Evolutionary conservation across 768 basidiomycete species (phyloP), one percentile per base, ranked within the genome.

Genomic region (Serendipita sp.): DNA sequence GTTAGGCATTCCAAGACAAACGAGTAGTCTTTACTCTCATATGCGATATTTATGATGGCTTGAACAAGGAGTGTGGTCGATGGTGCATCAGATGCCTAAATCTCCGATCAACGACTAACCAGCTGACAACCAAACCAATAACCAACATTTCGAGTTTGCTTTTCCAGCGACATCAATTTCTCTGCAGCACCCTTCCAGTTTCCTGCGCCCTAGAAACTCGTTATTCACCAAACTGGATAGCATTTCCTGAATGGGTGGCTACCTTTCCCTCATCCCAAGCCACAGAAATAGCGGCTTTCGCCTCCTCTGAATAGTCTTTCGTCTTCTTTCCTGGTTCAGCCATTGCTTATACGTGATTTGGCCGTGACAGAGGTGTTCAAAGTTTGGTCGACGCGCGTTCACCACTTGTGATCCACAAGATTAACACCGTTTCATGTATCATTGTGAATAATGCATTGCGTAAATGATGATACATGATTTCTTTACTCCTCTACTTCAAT

Each of bases 121-220:
- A 51, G 15, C 16, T 5, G 23, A 67, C 15, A 63, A 8, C 66
- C 8, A 36, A 13, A 44, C n/a, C 16, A 45, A 54, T 15, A 10
- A 76, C 83, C 48, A 65, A 91, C 96, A 77, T 97, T 98, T 78
- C 96, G 81, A 2, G 95, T 88, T 74, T 96, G 94, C 76, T 98
- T 98, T 77, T 99, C 96, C 3, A 98, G 79, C 1, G 77, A 75
- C 65, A 93, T 80, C 65, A 98, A 83, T 77, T 89, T 91, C 75
- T 99, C 95, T 36, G 97, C 77, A 28, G 86, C 91, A 35, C 90
- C 88, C 72, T 90, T 84, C 54, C 92, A 79, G 74, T 85, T 86
- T 30, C 88, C 90, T 66, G 84, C 13, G 7, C 28, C 56, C 56
- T 60, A 36, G 11, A 60, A n/a, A 60, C 8, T 51, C 8, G 48